Evolutionary conservation across 192 early-diverging fungal species (phyloP).

Genomic region (Paraglomus brasilianum): DNA sequence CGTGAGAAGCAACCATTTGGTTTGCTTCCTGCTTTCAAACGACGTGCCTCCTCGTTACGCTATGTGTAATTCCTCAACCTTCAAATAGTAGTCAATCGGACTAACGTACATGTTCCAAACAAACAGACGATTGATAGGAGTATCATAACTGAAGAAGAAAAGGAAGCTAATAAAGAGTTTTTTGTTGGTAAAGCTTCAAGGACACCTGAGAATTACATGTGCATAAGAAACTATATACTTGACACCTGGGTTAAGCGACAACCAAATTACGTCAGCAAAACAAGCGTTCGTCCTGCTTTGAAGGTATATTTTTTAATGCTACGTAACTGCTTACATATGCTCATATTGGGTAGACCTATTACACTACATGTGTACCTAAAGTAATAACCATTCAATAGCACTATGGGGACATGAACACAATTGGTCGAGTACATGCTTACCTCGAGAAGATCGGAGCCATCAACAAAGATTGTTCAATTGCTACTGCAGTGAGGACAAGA

Average conservation of each 20-base stretch:
- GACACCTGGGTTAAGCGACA: conserved; percentile 65
- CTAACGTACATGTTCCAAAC: too few relatives aligned
- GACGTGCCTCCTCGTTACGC: too few relatives aligned
- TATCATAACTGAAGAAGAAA: conserved; percentile 52
- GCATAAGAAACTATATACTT: conserved; percentile 87
- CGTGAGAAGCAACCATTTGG: too few relatives aligned
- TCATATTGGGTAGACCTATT: too few relatives aligned
- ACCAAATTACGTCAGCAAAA: conserved; percentile 83
- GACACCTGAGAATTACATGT: conserved; percentile 84
- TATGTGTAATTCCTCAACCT: too few relatives aligned
- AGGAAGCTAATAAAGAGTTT: conserved; percentile 57
- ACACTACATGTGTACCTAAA: background rate
- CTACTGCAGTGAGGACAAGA: too few relatives aligned
- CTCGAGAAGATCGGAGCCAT: conserved; percentile 77
- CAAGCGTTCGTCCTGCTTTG: conserved; percentile 70
- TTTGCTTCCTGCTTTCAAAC: too few relatives aligned
- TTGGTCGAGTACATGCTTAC: conserved; percentile 84
- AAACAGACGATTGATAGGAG: conserved; percentile 43
- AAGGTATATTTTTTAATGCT: conserved; percentile 33
- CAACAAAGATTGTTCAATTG: too few relatives aligned
- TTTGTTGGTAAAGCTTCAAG: conserved; percentile 68
- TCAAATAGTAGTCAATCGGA: too few relatives aligned
- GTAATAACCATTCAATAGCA: conserved; percentile 38
- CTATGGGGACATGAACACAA: conserved; percentile 93
- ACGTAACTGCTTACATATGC: too few relatives aligned